These are phyloP conservation scores for Ophiostoma sp. DNA, from an alignment of 2,329 filamentous ascomycete species.

Conservation along the genomic window DNA sequence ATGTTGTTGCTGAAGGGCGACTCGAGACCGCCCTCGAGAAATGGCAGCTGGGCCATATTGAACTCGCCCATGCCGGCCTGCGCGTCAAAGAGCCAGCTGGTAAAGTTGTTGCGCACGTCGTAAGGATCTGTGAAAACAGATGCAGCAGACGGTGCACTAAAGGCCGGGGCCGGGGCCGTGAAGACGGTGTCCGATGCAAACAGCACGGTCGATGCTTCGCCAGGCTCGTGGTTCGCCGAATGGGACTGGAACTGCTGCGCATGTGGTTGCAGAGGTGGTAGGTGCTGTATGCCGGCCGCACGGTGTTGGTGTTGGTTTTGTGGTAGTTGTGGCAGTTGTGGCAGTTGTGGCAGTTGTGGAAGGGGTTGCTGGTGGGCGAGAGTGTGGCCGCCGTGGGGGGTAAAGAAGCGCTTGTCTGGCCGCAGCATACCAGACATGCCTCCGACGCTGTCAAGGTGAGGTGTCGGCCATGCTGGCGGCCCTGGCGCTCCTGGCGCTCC, in stretches of 20 bases:
- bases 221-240: not conserved
- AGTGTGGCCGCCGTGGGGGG: not conserved
- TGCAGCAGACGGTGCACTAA: conserved; percentile 27
- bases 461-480: not conserved
- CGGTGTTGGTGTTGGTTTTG: not conserved
- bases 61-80: conserved; percentile 41
- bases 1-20: conserved; percentile 49
- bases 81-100: conserved; percentile 48
- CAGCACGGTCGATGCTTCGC: not conserved
- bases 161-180: conserved; percentile 32
- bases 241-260: not conserved
- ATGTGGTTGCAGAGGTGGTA: not conserved
- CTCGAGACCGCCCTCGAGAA: conserved; percentile 47
- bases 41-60: conserved; percentile 42
- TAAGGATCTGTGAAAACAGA: conserved; percentile 36
- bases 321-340: not conserved
- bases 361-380: not conserved
- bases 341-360: not conserved
- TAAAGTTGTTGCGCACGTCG: conserved; percentile 43
- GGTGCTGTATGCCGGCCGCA: not conserved
- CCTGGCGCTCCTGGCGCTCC: not conserved
- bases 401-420: not conserved
- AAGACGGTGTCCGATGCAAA: conserved; percentile 20
- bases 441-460: not conserved
- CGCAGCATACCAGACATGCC: not conserved